Base-by-base conservation (phyloP, 2,329 filamentous ascomycete species). In the Diaporthe velutina region DNA sequence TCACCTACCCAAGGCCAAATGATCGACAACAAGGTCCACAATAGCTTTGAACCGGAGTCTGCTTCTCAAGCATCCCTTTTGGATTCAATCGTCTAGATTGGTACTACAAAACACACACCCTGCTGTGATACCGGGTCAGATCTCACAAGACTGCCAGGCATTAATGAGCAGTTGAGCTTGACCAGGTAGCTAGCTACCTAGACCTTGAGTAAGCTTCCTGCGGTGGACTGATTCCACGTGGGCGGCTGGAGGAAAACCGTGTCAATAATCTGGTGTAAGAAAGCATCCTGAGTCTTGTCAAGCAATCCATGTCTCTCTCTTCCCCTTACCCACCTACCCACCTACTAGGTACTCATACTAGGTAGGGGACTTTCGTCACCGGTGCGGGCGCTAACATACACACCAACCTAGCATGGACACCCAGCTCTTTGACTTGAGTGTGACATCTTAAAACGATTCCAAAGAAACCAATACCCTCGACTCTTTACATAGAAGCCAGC, bases 261-360 rank as follows among this genome's bases (percentile, higher is more conserved):
- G 40, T 9, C 40, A 28, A 64, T 28, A 10, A 33, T 3, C 45
- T 48, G 8, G 30, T 67, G 12, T 50, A 19, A 13, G 64, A 40
- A 40, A 48, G 22, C 25, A 66, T 9, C 60, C 17, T 13, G n/a
- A 33, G 19, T 33, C 19, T 12, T 66, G 40, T 48, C 25, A 22
- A 48, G 60, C 40, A 30, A n/a, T 45, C 28, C 9, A n/a, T 2
- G 10, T 6, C 9, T 4, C 19, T 64, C 5, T 4, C 2, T 9
- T 48, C 40, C 60, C 60, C 60, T 64, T 64, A 52, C 64, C 64
- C 64, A 67, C 22, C 45, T 66, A 25, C 19, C 40, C 28, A 48
- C 40, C 25, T 8, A 19, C 50, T 25, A 50, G 8, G 7, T 33
- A 61, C 8, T n/a, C 30, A 17, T 33, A 50, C 45, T 38, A 22